Evolutionary conservation across 441 rosid genomes (phyloP).

Genomic region (Manihot esculenta): DNA sequence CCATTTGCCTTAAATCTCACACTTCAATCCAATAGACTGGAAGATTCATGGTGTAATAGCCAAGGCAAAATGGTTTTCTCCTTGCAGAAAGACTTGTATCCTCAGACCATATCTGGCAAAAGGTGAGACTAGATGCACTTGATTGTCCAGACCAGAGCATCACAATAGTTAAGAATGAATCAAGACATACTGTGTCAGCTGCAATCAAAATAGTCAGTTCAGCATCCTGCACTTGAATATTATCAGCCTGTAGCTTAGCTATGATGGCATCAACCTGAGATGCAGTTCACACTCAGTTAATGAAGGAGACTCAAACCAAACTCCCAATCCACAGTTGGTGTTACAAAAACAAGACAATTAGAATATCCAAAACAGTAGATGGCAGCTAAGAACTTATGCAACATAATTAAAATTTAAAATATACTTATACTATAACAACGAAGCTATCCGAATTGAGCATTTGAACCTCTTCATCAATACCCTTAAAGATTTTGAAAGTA

Average conservation of each 20-base stretch:
- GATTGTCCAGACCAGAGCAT: slow-evolving; percentile 14
- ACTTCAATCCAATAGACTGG: slow-evolving; percentile 4
- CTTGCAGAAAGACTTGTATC: slow-evolving; percentile 27
- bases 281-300: slow-evolving; percentile 36
- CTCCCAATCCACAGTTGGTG: slow-evolving; percentile 7
- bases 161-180: slow-evolving; percentile 16
- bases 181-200: slow-evolving; percentile 71
- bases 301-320: slow-evolving; percentile 17
- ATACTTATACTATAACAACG: not conserved
- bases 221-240: slow-evolving; percentile 37
- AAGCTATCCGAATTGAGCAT: not conserved
- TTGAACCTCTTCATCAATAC: not conserved
- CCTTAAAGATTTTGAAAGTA: not conserved
- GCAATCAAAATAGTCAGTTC: slow-evolving; percentile 52
- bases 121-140: slow-evolving; percentile 23
- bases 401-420: not conserved
- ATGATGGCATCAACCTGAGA: slow-evolving; percentile 71
- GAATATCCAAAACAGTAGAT: not conserved
- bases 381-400: not conserved
- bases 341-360: not conserved
- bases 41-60: slow-evolving; percentile 4
- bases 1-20: slow-evolving; percentile 6
- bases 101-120: slow-evolving; percentile 40
- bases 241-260: slow-evolving; percentile 41
- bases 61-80: not conserved